Percentiles rank a stretch among this genome's conserved stretches.
Evolutionary conservation across 345 rosid genomes (phyloP).

Genomic region (Lepidium africanum): DNA sequence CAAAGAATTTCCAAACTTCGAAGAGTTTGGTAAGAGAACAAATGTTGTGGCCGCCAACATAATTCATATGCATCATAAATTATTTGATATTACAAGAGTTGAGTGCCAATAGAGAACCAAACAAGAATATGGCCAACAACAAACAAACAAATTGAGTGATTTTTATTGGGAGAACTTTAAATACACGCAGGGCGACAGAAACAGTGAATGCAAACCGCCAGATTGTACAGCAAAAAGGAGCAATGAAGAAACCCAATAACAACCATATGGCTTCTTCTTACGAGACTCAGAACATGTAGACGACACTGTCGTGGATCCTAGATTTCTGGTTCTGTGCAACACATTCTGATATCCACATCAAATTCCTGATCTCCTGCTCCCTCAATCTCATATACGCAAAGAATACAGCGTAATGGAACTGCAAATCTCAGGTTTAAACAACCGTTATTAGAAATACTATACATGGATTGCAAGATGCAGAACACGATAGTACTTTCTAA

Average conservation of each 20-base stretch:
- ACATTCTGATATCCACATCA: slow-evolving; percentile 98
- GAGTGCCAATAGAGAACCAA: background rate
- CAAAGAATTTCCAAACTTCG: no score
- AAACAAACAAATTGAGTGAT: background rate
- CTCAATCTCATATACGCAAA: slow-evolving; percentile 94
- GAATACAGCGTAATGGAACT: slow-evolving; percentile 94
- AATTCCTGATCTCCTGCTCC: slow-evolving; percentile 97
- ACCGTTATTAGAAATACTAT: background rate
- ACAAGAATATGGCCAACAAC: background rate
- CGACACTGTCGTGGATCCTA: slow-evolving; percentile 95
- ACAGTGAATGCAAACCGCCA: background rate
- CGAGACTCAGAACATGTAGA: slow-evolving; percentile 64
- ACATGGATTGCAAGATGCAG: background rate
- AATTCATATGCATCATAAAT: background rate
- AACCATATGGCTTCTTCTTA: slow-evolving; percentile 1
- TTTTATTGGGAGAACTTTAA: background rate
- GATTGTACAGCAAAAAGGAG: slow-evolving; percentile 1
- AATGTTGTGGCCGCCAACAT: no score
- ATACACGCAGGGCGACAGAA: slow-evolving; percentile 9
- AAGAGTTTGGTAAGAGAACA: no score
- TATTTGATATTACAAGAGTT: background rate
- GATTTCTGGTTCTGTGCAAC: slow-evolving; percentile 99
- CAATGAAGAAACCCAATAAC: background rate
- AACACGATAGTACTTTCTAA: background rate
- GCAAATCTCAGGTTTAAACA: slow-evolving; percentile 22